Base-by-base conservation (phyloP, 768 basidiomycete species). In the Cantharellus cinnabarinus region DNA sequence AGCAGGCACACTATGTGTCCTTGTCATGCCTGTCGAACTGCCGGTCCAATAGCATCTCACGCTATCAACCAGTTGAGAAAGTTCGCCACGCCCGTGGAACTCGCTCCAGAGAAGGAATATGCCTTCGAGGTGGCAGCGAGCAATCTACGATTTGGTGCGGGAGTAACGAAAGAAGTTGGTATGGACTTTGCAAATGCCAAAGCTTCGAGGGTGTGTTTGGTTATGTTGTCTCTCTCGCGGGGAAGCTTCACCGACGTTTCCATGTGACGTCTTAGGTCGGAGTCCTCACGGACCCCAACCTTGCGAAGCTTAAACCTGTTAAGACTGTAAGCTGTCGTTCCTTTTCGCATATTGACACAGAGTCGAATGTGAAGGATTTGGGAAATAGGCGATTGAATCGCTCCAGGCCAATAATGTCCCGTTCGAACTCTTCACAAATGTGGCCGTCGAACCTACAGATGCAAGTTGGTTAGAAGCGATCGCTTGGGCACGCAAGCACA, bases 121-220 rank as follows among this genome's bases (percentile, higher is more conserved):
- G 90, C 90, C 0, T 94, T 93, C 66, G 60, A 88, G 85, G 80
- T 90, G 50, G 83, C 89, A 7, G 89, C 90, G 3, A 81, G 85
- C 48, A 89, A 93, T 69, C 70, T 94, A 61, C 75, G 89, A 56
- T 94, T 93, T 66, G 89, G 89, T 1, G 83, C 89, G 62, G 89
- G 89, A 39, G 90, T 89, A 41, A 91, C 89, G 2, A 75, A 76
- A 42, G 89, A 93, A 69, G 85, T 93, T 38, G 90, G 89, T 41
- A 89, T 91, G 84, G 90, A 91, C 69, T 76, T 93, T 65, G 85
- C 85, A 76, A 93, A 93, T 71, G 84, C 89, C 85, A 85, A 82
- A 59, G 89, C 90, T 4, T 78, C 79, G 64, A 89, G 88, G 77
- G 88, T 84, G 63, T n/a, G 67, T 53, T 7, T 2, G 41, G 3